Base-by-base conservation (phyloP, 164 flowering plant species). In the Umbilicus rupestris region DNA sequence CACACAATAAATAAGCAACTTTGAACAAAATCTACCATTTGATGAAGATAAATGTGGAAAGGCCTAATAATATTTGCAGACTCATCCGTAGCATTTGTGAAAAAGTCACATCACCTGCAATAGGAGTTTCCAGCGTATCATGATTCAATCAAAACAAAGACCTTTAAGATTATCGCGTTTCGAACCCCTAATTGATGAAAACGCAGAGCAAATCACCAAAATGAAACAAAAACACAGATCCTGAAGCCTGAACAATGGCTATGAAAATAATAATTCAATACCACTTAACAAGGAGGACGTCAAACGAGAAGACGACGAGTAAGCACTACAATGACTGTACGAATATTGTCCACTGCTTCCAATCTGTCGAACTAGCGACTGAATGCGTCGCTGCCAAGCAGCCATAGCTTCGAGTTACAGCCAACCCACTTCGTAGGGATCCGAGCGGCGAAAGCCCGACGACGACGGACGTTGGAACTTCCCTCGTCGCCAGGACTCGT, bases 381-480 rank as follows among this genome's bases (percentile, higher is more conserved):
- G 83, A 24, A 87, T 64, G 67, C 79, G 77, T 42, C 83, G 82
- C 68, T 80, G 83, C 93, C 88, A 85, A 17, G 80, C 82, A 78
- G 73, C 84, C 88, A 84, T 84, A 52, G 63, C 71, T 70, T 14
- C 16, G 44, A 41, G 3, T 41, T 2, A 14, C 7, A 41, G 3
- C 37, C 37, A 35, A 7, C 37, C 37, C 4, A 35, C 1, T n/a
- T n/a, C n/a, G n/a, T n/a, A n/a, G n/a, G n/a, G n/a, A n/a, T n/a
- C 37, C 37, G 7, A 6, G 3, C 6, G 37, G 37, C 3, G 6
- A 33, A 7, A 35, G 7, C 37, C 37, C 4, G 44, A 9, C 12
- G 12, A 41, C 44, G 44, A 41, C 44, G 44, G 12, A 41, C 44
- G 10, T n/a, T 35, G 37, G 44, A n/a, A n/a, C n/a, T n/a, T n/a